Evolutionary conservation across 2,329 filamentous ascomycete species (phyloP), one percentile per base, ranked within the genome.

Genomic region (Phoma sp.): DNA sequence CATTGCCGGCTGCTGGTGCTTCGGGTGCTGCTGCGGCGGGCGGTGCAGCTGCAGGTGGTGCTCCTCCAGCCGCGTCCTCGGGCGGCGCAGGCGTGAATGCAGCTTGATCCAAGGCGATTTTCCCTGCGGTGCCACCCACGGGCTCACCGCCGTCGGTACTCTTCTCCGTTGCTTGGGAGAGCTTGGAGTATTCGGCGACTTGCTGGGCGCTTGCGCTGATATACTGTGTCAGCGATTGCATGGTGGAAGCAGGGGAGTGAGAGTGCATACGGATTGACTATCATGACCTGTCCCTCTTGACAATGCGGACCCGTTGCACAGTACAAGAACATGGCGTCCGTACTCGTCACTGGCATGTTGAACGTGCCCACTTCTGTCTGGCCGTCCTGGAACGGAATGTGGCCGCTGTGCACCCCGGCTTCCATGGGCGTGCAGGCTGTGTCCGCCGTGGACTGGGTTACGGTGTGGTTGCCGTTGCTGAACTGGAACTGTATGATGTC

Each of bases 401-500:
- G 65, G 1, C 70, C 70, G 39, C 61, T 66, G 60, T 73, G 62
- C 3, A 73, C 48, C 13, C 70, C 70, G 21, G 64, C 66, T 0
- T 60, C 58, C 46, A 71, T 58, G 7, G 69, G 69, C 9, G 62
- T 63, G 43, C 70, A 73, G 24, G 69, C 60, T 13, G 60, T 51
- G 25, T 69, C 64, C 2, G 57, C 53, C 0, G 69, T 64, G 8
- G 62, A 66, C 38, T 73, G 68, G 0, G 70, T 72, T 8, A 69
- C 68, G 8, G 70, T 72, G 54, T 73, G 70, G 51, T 71, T 72
- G 10, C 69, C 70, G 24, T 70, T 70, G 45, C 57, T 63, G 57
- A 73, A 73, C 21, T 72, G 65, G 55, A 71, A 72, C 46, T 71
- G 69, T 6, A 72, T 47, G 6, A 72, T 61, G 46, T 72, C 69